A percentile compares a stretch with the other conserved stretches of the same genome.
phyloP scores from a whole-genome alignment of 2,329 filamentous ascomycete genomes.

The Sordariomycetes sp. region DNA sequence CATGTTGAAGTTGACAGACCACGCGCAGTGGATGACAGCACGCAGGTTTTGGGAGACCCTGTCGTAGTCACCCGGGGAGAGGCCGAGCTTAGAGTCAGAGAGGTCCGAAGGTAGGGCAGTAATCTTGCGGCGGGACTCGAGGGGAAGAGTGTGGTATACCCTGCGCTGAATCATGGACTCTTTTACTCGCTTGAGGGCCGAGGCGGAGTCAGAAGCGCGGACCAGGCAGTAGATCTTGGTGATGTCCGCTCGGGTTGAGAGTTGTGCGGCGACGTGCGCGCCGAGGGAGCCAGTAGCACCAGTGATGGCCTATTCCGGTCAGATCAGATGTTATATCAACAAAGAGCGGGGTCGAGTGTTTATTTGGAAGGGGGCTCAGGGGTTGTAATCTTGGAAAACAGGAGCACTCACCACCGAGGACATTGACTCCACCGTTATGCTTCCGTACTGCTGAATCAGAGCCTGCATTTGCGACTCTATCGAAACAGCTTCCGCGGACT shows the following conservation, averaged over 20 bases:
- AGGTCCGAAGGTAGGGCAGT: conserved; percentile 16
- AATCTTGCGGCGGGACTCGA: conserved; percentile 13
- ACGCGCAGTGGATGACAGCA: conserved; percentile 39
- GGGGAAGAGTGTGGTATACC: conserved; percentile 17
- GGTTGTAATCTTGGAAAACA: too few relatives aligned
- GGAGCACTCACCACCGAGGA: conserved; percentile 21
- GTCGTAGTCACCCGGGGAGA: conserved; percentile 15
- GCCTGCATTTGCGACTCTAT: conserved; percentile 17
- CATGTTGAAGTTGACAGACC: conserved; percentile 50
- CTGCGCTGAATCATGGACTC: conserved; percentile 15
- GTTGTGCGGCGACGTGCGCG: conserved; percentile 46
- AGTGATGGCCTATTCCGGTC: too few relatives aligned
- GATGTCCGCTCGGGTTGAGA: conserved; percentile 47
- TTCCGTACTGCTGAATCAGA: conserved; percentile 11
- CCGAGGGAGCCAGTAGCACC: conserved; percentile 56
- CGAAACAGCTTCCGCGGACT: conserved; percentile 11
- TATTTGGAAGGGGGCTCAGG: too few relatives aligned
- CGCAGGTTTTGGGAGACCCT: conserved; percentile 22
- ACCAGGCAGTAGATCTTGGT: conserved; percentile 40
- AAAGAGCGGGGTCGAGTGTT: too few relatives aligned
- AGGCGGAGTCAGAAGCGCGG: conserved; percentile 23
- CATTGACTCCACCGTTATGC: neutral
- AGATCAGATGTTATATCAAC: too few relatives aligned
- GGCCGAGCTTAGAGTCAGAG: conserved; percentile 27
- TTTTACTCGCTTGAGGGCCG: conserved; percentile 11